Conservation (phyloP, 805 yeast species). For the Cyberlindnera euphorbiiphila region DNA sequence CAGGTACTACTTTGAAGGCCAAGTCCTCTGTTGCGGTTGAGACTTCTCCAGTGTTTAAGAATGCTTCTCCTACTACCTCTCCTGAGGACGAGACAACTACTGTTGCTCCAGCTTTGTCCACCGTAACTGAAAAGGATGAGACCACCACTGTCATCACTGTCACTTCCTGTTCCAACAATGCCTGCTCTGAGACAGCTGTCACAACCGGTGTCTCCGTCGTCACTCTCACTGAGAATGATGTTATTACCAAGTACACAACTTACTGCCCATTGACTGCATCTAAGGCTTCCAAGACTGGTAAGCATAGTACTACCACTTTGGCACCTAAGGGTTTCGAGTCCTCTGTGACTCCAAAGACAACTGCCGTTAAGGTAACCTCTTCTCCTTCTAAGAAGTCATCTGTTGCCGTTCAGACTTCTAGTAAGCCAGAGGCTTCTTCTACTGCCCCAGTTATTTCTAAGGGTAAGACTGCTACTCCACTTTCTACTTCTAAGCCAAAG, state of each 20-base stretch:
- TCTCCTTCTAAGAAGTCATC: too few relatives aligned
- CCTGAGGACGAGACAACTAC: too few relatives aligned
- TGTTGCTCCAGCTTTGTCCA: conserved; percentile 4
- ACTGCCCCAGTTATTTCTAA: not conserved
- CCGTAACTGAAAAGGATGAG: conserved; percentile 8
- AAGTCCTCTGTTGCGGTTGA: too few relatives aligned
- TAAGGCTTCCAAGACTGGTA: conserved; percentile 18
- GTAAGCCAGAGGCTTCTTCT: not conserved
- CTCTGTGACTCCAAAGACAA: conserved; percentile 2
- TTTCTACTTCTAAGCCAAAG: too few relatives aligned
- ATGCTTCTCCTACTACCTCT: too few relatives aligned
- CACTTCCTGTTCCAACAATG: conserved; percentile 6
- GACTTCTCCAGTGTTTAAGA: not conserved
- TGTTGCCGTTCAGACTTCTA: not conserved
- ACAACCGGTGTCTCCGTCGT: conserved; percentile 9
- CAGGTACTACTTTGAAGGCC: too few relatives aligned
- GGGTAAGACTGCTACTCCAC: too few relatives aligned
- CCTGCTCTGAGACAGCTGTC: conserved; percentile 1
- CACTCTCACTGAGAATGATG: conserved; percentile 1
- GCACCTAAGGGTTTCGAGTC: conserved; percentile 19
- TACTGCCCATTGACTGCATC: conserved; percentile 22
- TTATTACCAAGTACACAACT: conserved; percentile 8
- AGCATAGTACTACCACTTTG: too few relatives aligned
- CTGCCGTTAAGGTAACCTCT: not conserved
- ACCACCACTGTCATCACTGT: conserved; percentile 11